Base-by-base conservation (phyloP, 768 basidiomycete genomes). In the Leccinellum luteum region DNA sequence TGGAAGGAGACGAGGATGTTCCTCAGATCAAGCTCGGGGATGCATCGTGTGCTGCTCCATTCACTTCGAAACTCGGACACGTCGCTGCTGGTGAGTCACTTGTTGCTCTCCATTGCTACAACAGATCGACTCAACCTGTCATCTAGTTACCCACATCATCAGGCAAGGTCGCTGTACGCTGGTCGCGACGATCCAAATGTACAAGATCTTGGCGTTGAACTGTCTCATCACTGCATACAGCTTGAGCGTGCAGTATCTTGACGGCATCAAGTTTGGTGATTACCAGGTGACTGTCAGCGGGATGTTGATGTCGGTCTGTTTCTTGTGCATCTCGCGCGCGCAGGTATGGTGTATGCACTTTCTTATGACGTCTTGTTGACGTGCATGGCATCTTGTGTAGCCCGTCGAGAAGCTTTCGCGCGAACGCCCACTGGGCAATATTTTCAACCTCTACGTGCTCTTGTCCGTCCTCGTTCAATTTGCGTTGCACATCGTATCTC, bases 21-120 rank as follows among this genome's bases (percentile, higher is more conserved):
- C 97, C 97, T 13, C 93, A 97, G 77, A 99, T 99, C 74, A 99
- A 98, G 75, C 86, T 98, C 28, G 97, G 97, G n/a, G 97, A 98
- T 68, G 97, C 97, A 0, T 98, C 94, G 2, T 98, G 95, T 68
- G 97, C 97, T 6, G 97, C 97, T 2, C 97, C 97, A 0, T 99
- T 99, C 78, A 98, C 97, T 0, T 98, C 95, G 10, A 99, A 99
- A 73, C 75, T 99, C 54, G 90, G 90, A n/a, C 96, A 99, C 69
- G 97, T 99, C 51, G 84, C 91, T 63, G 94, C 97, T 31, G 92
- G 95, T 97, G 66, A 65, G 94, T 83, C 9, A 25, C 23, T 35
- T 21, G 0, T 43, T 43, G 12, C 2, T 43, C 19, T 13, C n/a
- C 19, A 6, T 25, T 27, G 23, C 12, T 3, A 12, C 19, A 6